A percentile compares a stretch with the other conserved stretches of the same genome.
Evolutionary conservation across 495 filamentous ascomycete genomes (phyloP).

Genomic region (Penicillium malachiteum): DNA sequence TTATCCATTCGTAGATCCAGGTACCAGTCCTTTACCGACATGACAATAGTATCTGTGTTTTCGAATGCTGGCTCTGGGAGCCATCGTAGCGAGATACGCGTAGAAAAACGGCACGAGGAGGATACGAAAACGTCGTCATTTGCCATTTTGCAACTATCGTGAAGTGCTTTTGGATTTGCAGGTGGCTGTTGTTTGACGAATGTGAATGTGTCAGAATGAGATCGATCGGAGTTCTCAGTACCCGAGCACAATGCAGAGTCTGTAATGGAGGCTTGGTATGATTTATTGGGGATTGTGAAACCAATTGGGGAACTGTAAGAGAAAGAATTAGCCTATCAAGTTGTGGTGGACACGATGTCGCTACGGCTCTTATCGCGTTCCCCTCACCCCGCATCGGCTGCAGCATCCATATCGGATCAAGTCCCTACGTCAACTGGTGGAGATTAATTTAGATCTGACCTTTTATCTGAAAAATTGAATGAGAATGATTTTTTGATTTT

Average conservation of each 20-base stretch:
- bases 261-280: not conserved
- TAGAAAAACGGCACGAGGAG: constrained; percentile 33
- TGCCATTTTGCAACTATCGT: not conserved
- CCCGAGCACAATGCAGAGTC: not conserved
- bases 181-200: not conserved
- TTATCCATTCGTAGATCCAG: constrained; percentile 43
- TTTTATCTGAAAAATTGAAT: too few species aligned
- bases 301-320: constrained; percentile 18
- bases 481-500: too few species aligned
- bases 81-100: constrained; percentile 46
- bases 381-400: constrained; percentile 28
- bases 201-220: not conserved
- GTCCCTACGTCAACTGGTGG: not conserved
- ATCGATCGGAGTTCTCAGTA: not conserved
- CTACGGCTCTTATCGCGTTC: constrained; percentile 14
- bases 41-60: constrained; percentile 45
- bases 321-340: constrained; percentile 7
- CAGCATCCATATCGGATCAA: constrained; percentile 6
- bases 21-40: constrained; percentile 45
- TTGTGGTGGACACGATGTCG: not conserved
- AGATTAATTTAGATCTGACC: too few species aligned
- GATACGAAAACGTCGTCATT: not conserved
- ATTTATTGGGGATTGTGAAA: not conserved
- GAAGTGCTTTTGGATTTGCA: not conserved
- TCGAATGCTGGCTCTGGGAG: constrained; percentile 38